A percentile compares a stretch with the other conserved stretches of the same genome.
phyloP scores from a whole-genome alignment of 2,329 filamentous ascomycete genomes.

The Neopestalotiopsis clavispora region DNA sequence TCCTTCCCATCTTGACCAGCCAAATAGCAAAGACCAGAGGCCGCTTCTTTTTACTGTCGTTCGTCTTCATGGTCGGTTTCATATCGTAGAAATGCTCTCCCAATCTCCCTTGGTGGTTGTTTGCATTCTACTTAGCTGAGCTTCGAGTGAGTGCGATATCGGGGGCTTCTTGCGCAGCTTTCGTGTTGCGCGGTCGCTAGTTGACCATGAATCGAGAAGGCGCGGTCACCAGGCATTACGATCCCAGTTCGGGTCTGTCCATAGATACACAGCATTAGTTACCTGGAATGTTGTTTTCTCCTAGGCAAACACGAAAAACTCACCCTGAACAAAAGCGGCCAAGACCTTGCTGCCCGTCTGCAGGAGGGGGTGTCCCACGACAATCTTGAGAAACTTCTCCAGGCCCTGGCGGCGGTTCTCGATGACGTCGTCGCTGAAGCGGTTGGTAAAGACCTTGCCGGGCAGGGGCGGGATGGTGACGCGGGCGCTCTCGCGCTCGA shows the following conservation, averaged over 20 bases:
- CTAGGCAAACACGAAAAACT: conserved; percentile 27
- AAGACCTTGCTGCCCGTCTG: conserved; percentile 98
- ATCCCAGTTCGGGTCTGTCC: conserved; percentile 83
- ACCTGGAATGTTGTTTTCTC: conserved; percentile 57
- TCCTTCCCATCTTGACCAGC: neutral
- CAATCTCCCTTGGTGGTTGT: conserved; percentile 11
- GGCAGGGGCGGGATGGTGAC: conserved; percentile 96
- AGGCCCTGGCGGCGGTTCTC: conserved; percentile 87
- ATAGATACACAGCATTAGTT: neutral
- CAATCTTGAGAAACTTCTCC: conserved; percentile 96
- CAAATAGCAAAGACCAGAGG: neutral
- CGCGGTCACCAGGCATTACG: conserved; percentile 79
- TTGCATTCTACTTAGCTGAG: conserved; percentile 11
- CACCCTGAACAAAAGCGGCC: conserved; percentile 95
- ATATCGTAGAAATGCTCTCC: conserved; percentile 5
- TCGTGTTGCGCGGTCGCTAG: conserved; percentile 38
- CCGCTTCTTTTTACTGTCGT: neutral
- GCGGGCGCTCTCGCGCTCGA: conserved; percentile 91
- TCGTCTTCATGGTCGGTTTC: neutral
- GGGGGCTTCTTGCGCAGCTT: conserved; percentile 50
- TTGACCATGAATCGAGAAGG: conserved; percentile 37
- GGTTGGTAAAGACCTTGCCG: conserved; percentile 96
- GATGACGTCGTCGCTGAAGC: conserved; percentile 98
- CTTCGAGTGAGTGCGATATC: conserved; percentile 16
- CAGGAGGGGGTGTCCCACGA: conserved; percentile 92